These are phyloP conservation scores for Picea glauca DNA, from an alignment of 75 land plant species.

Conservation along the genomic window DNA sequence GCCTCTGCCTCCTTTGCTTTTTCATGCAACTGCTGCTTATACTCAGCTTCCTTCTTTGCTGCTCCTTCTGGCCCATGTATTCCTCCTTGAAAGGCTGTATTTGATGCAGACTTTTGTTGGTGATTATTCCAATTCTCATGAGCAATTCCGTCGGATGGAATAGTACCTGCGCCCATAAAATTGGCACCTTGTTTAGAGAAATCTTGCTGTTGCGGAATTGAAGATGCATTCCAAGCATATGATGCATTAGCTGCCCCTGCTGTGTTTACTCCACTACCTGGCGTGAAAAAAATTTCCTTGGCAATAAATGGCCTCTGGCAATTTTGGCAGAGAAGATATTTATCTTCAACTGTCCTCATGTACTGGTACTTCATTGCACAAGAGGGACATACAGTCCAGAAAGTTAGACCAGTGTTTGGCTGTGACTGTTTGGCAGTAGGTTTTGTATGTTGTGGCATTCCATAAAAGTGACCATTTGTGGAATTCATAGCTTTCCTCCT, in stretches of 20 bases:
- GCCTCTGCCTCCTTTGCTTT: slow-evolving; percentile 14
- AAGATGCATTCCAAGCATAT: slow-evolving; percentile 3
- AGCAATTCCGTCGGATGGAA: not conserved
- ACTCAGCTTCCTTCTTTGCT: slow-evolving; percentile 9
- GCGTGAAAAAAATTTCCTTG: slow-evolving; percentile 34
- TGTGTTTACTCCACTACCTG: slow-evolving; percentile 1
- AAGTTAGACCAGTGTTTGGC: slow-evolving; percentile 23
- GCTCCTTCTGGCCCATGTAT: not conserved
- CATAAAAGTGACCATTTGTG: slow-evolving; percentile 10
- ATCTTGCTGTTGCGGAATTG: slow-evolving; percentile 5
- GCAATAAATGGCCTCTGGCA: slow-evolving; percentile 66
- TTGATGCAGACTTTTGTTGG: slow-evolving; percentile 5
- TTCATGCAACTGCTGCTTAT: slow-evolving; percentile 4
- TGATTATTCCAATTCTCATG: slow-evolving; percentile 7
- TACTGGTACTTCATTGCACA: slow-evolving; percentile 69
- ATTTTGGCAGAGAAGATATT: slow-evolving; percentile 45
- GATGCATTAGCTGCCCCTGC: not conserved
- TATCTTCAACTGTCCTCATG: slow-evolving; percentile 32
- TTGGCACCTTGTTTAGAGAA: slow-evolving; percentile 5
- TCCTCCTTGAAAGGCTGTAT: slow-evolving; percentile 14
- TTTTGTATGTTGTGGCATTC: not conserved
- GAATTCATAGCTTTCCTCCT: slow-evolving; percentile 23
- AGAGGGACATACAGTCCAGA: slow-evolving; percentile 78
- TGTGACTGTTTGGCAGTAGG: not conserved
- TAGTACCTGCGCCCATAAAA: slow-evolving; percentile 1